Evolutionary conservation across 129 eudicot species (phyloP).

Genomic region (Solidago caesia): DNA sequence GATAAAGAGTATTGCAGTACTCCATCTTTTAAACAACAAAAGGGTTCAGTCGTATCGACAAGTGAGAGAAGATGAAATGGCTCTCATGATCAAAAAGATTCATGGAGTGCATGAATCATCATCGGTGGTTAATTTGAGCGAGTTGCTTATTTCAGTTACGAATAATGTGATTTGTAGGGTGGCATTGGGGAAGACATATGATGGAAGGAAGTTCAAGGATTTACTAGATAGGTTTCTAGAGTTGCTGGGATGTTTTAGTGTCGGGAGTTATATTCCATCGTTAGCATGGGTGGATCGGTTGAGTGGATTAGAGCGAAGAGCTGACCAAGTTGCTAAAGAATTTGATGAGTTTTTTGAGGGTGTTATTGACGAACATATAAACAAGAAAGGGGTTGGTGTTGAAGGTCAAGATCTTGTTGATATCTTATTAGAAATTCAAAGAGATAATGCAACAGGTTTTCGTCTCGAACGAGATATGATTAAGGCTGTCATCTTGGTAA

Average conservation of each 20-base stretch:
- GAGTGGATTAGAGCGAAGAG: conserved; percentile 29
- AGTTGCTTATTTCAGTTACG: conserved; percentile 23
- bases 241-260: conserved; percentile 28
- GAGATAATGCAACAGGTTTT: conserved; percentile 20
- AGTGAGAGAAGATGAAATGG: conserved; percentile 36
- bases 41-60: conserved; percentile 29
- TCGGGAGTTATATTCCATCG: conserved; percentile 42
- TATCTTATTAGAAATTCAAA: conserved; percentile 39
- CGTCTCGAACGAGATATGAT: conserved; percentile 33
- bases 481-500: conserved; percentile 47
- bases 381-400: background rate
- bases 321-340: conserved; percentile 27
- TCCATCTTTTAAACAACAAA: conserved; percentile 34
- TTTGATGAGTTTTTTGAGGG: conserved; percentile 39
- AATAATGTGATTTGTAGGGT: conserved; percentile 37
- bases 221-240: conserved; percentile 20
- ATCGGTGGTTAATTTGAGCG: conserved; percentile 34
- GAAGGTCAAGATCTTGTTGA: conserved; percentile 43
- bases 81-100: conserved; percentile 23
- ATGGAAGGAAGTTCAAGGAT: conserved; percentile 26
- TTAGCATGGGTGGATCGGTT: conserved; percentile 24
- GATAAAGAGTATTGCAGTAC: conserved; percentile 26
- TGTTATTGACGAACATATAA: conserved; percentile 34
- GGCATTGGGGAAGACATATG: conserved; percentile 38
- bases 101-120: background rate